These are phyloP conservation scores for Primulina huaijiensis DNA, from an alignment of 257 asterid species.

Conservation along the genomic window DNA sequence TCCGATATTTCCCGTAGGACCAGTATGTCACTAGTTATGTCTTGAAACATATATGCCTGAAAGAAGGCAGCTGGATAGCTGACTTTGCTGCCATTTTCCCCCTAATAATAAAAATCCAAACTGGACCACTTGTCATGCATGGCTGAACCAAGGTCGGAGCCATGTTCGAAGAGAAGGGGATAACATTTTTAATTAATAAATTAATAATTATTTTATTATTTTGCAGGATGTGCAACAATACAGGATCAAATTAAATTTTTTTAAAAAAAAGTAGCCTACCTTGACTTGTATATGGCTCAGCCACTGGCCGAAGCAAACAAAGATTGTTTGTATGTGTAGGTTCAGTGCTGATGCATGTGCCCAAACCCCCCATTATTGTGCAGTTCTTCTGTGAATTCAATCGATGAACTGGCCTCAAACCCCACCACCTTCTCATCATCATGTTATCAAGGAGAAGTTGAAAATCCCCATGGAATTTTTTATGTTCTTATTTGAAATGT, in stretches of 20 bases:
- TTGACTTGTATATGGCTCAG: background rate
- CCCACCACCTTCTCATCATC: slow-evolving; percentile 33
- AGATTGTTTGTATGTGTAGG: slow-evolving; percentile 18
- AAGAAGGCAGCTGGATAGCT: slow-evolving; percentile 54
- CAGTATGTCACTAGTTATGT: slow-evolving; percentile 27
- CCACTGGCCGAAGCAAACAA: slow-evolving; percentile 24
- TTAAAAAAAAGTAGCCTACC: no score
- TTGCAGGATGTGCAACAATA: background rate
- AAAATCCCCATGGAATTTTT: background rate
- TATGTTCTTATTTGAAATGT: background rate
- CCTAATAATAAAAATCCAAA: slow-evolving; percentile 25
- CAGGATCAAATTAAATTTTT: no score
- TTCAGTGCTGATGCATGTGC: slow-evolving; percentile 45
- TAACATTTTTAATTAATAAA: no score
- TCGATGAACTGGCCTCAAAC: slow-evolving; percentile 58
- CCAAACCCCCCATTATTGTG: slow-evolving; percentile 41
- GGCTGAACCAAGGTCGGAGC: slow-evolving; percentile 7
- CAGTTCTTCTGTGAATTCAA: slow-evolving; percentile 35
- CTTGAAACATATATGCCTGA: slow-evolving; percentile 19
- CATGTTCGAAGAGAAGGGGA: background rate
- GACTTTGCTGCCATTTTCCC: slow-evolving; percentile 45
- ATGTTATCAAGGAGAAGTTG: slow-evolving; percentile 20
- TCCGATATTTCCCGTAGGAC: background rate
- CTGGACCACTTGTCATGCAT: slow-evolving; percentile 39
- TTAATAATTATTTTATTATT: no score